Conservation (phyloP, 345 rosid genomes). For the Camelina neglecta region DNA sequence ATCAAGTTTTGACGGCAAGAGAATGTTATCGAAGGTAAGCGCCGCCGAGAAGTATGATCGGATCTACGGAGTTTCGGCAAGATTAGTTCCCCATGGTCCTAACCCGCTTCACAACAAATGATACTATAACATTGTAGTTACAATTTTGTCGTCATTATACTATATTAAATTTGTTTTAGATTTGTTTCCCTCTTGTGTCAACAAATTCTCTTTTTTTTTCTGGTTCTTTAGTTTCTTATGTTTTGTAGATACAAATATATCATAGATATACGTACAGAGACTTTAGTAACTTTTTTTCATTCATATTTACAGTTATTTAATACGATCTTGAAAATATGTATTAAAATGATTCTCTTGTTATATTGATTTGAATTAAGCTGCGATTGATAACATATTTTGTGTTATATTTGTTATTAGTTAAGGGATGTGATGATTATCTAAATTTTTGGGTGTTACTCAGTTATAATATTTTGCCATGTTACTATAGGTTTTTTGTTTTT, state of each 20-base stretch:
- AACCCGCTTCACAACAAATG: constrained; percentile 45
- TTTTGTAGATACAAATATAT: constrained; percentile 3
- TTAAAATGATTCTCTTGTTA: background rate
- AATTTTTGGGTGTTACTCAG: background rate
- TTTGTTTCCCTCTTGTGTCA: background rate
- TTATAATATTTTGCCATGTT: constrained; percentile 1
- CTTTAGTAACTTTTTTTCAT: background rate
- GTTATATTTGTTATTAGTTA: background rate
- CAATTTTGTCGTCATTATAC: background rate
- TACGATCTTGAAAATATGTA: background rate
- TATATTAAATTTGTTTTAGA: background rate
- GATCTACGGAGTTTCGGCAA: constrained; percentile 35
- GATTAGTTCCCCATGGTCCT: constrained; percentile 35
- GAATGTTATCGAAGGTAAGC: background rate
- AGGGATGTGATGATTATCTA: background rate
- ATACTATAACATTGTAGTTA: background rate
- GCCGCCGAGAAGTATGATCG: constrained; percentile 24
- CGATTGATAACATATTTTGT: background rate
- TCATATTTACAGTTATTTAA: background rate
- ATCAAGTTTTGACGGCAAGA: constrained; percentile 11
- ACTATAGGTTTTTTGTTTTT: background rate
- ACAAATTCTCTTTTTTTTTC: background rate
- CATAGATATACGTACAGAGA: background rate
- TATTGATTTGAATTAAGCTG: background rate
- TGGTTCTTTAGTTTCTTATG: constrained; percentile 1